A percentile compares a stretch with the other conserved stretches of the same genome.
Conservation (phyloP, 495 filamentous ascomycete genomes). For the Penicillium argentinense region DNA sequence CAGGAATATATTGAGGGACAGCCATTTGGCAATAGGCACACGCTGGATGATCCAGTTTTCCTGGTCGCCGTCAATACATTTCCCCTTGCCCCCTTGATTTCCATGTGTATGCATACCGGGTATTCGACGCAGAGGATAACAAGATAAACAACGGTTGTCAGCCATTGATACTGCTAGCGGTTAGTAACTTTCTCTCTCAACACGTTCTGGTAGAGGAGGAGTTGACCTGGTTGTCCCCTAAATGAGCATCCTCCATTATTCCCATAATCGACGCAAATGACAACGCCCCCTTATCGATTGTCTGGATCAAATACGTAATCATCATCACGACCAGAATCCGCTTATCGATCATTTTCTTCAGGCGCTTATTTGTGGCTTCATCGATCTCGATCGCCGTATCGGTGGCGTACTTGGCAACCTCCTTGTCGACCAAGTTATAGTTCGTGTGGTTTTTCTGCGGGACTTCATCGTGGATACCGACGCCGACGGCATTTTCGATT, state of each 20-base stretch:
- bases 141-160: conserved; percentile 51
- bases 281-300: conserved; percentile 67
- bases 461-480: conserved; percentile 14
- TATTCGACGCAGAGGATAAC: conserved; percentile 54
- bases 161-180: conserved; percentile 45
- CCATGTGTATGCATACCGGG: conserved; percentile 25
- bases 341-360: conserved; percentile 52
- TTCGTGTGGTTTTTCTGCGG: conserved; percentile 50
- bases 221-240: conserved; percentile 48
- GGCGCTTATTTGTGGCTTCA: conserved; percentile 50
- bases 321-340: conserved; percentile 52
- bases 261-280: conserved; percentile 70
- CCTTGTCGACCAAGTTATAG: conserved; percentile 56
- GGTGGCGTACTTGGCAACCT: conserved; percentile 61
- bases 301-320: conserved; percentile 62
- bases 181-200: not conserved
- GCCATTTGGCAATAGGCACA: conserved; percentile 59
- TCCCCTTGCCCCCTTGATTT: not conserved
- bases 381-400: conserved; percentile 51
- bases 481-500: conserved; percentile 5
- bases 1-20: conserved; percentile 57
- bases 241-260: conserved; percentile 51
- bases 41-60: conserved; percentile 54
- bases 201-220: not conserved
- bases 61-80: not conserved